Evolutionary conservation across 495 filamentous ascomycete genomes (phyloP), one percentile per base, ranked within the genome.

Genomic region (Neurospora discreta): DNA sequence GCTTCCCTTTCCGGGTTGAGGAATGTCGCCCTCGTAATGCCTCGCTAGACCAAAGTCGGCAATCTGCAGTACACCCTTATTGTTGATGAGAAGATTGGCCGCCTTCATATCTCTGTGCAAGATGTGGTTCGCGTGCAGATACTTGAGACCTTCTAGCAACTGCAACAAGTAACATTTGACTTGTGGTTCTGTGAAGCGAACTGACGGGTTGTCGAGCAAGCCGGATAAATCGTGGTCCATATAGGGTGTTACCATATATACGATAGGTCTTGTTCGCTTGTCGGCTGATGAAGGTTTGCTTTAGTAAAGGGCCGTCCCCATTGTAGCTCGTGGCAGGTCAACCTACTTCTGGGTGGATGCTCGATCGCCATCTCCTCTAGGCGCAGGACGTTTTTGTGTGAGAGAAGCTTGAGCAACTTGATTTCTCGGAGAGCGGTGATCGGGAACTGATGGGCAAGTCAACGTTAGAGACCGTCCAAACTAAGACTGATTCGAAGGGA

Each of bases 171-270:
- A 99, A 81, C 95, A 98, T 80, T 99, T 99, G 77, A 98, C 97
- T 79, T 98, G 94, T 7, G 91, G 88, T 77, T 93, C 89, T 10
- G 89, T 92, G 73, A 99, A 93, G 16, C 88, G 87, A 70, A 98
- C 94, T 6, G 88, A 87, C 38, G 95, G 94, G 75, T 99, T 99
- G 78, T 98, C 95, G 73, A 99, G 87, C 16, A 99, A 87, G 70
- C 95, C 95, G 20, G 95, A 97, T 7, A 99, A 86, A 79, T 99
- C 95, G 79, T 99, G 95, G 76, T 98, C 95, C 95, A 98, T 97
- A 79, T 98, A 99, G 40, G 94, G 95, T 33, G 90, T 97, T 69
- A 98, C 95, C 95, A 99, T 99, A 79, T 97, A 98, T 86, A 98
- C 92, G 79, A 93, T 92, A 0, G 92, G 90, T 72, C 91, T 89